Base-by-base conservation (phyloP, 176 grass and related monocot species). In the Sorghum bicolor region DNA sequence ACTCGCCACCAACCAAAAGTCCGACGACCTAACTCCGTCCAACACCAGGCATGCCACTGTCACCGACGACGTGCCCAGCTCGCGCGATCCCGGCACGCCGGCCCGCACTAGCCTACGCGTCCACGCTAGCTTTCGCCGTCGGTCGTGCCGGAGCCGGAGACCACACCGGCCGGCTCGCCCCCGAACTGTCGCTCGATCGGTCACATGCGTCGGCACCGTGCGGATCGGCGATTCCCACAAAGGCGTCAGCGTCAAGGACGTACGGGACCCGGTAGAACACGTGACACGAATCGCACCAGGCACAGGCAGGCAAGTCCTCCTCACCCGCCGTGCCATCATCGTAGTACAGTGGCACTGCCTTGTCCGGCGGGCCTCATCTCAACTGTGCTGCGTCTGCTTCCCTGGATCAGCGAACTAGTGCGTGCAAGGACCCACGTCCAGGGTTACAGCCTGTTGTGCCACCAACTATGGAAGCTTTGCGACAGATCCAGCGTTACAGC, bases 371-470 rank as follows among this genome's bases (percentile, higher is more conserved):
- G 20, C 24, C 32, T 39, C 26, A 17, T 28, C 69, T 40, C 38
- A 31, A 25, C 45, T 5, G 52, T 11, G 31, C 50, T 20, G 10
- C 43, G 33, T 24, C 36, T 45, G 15, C 76, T 62, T 62, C 31
- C 60, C 45, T 5, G 41, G 28, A 44, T 44, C n/a, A 17, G 38
- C 14, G 9, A 52, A 19, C 85, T 34, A 53, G 72, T 82, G 72
- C 88, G 70, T 13, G 72, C 72, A 34, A n/a, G 70, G 38, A 20
- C 80, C 80, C 62, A 75, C 40, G 24, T n/a, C 25, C 38, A 44
- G 37, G 48, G 74, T 81, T 73, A 80, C 89, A 89, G 79, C 52
- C 80, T 91, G 89, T 89, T 89, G 22, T 11, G 72, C 84, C 82
- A 84, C 82, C 77, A 72, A 74, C 52, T 55, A 19, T 55, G 52